Evolutionary conservation across 495 filamentous ascomycete species (phyloP), one percentile per base, ranked within the genome.

Genomic region (Talaromyces adpressus): DNA sequence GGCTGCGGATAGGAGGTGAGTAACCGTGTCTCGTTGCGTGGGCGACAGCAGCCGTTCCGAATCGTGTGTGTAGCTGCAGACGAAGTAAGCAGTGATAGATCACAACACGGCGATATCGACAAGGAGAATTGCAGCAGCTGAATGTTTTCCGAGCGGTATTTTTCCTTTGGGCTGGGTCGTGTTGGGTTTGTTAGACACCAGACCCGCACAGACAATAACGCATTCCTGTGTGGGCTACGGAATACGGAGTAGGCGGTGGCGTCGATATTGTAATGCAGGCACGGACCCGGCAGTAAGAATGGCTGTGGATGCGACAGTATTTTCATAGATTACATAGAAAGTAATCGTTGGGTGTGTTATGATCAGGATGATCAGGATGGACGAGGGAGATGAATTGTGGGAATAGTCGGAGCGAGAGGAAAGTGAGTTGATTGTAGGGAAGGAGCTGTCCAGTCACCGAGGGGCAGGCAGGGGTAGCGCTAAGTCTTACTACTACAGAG

Each of bases 181-280:
- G 56, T 20, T 36, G 56, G 39, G 45, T 9, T 14, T 47, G 60
- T 62, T 41, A 62, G 60, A 62, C 41, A 5, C 47, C 27, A 62
- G 60, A 49, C 47, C 27, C 60, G 60, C 60, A 62, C 60, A 32
- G 47, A 62, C 60, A 62, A 16, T 41, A 41, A 53, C 20, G 60
- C 60, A 52, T 61, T 61, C 59, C 59, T 61, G 14, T 2, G 57
- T 59, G 14, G n/a, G n/a, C 9, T 29, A 49, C 41, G 36, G 23
- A 29, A 29, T 14, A 56, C 52, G 52, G 56, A 58, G 30, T 36
- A 58, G 30, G 58, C 58, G 34, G 59, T 62, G 60, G 41, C 60
- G 60, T 29, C 25, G 22, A 18, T 30, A 47, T 18, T 22, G 60
- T 34, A 34, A 49, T 62, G 60, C 60, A 62, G 60, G 60, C 60